Conservation (phyloP, 1,139 yeast species). For the Sugiyamaella neomexicana region DNA sequence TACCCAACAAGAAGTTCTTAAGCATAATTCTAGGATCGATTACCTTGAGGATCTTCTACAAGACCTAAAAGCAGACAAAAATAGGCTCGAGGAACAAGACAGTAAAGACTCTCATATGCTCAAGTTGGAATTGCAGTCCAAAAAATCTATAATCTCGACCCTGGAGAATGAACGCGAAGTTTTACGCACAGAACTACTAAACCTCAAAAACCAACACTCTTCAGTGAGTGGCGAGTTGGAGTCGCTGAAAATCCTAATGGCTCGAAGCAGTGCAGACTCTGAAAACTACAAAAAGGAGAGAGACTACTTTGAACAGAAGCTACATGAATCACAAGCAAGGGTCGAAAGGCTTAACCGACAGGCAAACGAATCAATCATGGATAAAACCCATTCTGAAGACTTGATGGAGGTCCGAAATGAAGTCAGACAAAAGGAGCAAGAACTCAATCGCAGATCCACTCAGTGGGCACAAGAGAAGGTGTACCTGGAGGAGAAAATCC, state of each 20-base stretch:
- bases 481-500: conserved; percentile 25
- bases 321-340: conserved; percentile 22
- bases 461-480: conserved; percentile 25
- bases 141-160: conserved; percentile 4
- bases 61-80: conserved; percentile 1
- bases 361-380: conserved; percentile 26
- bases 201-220: conserved; percentile 9
- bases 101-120: not conserved
- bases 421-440: conserved; percentile 21
- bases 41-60: conserved; percentile 20
- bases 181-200: conserved; percentile 8
- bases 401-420: conserved; percentile 23
- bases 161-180: conserved; percentile 10
- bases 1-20: conserved; percentile 22
- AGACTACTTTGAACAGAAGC: conserved; percentile 25
- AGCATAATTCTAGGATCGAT: not conserved
- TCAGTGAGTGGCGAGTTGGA: conserved; percentile 22
- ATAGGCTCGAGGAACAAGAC: not conserved
- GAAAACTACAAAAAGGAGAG: conserved; percentile 27
- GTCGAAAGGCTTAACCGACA: conserved; percentile 17
- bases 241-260: conserved; percentile 25
- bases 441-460: conserved; percentile 19
- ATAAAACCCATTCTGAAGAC: conserved; percentile 22
- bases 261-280: conserved; percentile 27
- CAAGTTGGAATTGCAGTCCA: conserved; percentile 12